phyloP scores from a whole-genome alignment of 169 alveolate genomes.

The Eimeria falciformis region DNA sequence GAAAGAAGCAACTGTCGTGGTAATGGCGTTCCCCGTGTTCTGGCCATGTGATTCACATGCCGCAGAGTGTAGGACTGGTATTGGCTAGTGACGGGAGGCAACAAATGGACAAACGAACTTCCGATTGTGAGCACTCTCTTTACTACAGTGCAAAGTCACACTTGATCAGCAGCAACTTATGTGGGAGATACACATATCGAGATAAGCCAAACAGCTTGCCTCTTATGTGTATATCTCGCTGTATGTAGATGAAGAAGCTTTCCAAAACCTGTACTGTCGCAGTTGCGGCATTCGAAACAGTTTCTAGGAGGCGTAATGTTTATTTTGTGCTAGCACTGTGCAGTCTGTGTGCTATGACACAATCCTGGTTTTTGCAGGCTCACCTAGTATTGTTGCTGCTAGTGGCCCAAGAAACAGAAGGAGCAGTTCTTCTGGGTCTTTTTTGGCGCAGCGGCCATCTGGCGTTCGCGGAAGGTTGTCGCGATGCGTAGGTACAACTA shows the following conservation, averaged over 20 bases:
- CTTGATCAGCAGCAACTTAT: not conserved
- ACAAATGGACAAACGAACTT: not conserved
- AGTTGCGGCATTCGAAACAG: too few relatives aligned
- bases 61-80: conserved; percentile 55
- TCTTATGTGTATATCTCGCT: too few relatives aligned
- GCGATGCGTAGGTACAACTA: not conserved
- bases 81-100: conserved; percentile 31
- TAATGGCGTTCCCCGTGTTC: too few relatives aligned
- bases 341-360: too few relatives aligned
- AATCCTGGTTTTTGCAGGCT: not conserved
- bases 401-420: conserved; percentile 34
- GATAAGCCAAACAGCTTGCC: too few relatives aligned
- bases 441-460: not conserved
- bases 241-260: too few relatives aligned
- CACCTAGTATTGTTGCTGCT: conserved; percentile 1
- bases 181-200: not conserved
- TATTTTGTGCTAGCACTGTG: too few relatives aligned
- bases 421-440: conserved; percentile 15
- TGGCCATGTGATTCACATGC: not conserved
- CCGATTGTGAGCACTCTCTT: not conserved
- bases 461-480: conserved; percentile 27
- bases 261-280: too few relatives aligned
- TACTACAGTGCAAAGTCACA: not conserved
- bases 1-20: too few relatives aligned
- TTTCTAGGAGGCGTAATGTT: too few relatives aligned